Percentiles rank a stretch among this genome's conserved stretches.
phyloP scores from a whole-genome alignment of 192 early-diverging fungal genomes.

The Backusella tuberculispora region DNA sequence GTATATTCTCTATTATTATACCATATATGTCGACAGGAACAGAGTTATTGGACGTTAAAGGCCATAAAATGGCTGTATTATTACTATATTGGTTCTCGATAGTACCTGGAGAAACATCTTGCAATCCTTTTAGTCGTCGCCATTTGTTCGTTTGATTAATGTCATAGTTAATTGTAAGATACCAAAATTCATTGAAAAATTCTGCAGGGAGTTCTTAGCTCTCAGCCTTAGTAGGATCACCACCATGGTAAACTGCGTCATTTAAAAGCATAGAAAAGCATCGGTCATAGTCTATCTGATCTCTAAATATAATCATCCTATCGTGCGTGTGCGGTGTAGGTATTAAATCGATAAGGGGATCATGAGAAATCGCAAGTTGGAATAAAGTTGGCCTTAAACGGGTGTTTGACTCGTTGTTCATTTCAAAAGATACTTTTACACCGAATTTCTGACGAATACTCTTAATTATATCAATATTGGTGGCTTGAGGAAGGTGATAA shows the following conservation, averaged over 20 bases:
- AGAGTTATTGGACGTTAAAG: not conserved
- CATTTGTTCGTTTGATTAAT: constrained; percentile 29
- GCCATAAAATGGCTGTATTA: not conserved
- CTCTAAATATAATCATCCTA: constrained; percentile 42
- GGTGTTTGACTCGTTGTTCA: constrained; percentile 3
- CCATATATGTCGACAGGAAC: not conserved
- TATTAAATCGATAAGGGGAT: constrained; percentile 42
- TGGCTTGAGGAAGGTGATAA: not conserved
- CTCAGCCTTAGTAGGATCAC: constrained; percentile 37
- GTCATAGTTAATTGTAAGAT: constrained; percentile 28
- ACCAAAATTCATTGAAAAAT: constrained; percentile 40
- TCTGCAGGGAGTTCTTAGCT: constrained; percentile 34
- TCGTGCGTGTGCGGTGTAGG: constrained; percentile 38
- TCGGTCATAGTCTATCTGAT: constrained; percentile 37
- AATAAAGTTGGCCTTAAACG: constrained; percentile 31
- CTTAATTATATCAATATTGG: constrained; percentile 33
- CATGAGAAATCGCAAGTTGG: constrained; percentile 36
- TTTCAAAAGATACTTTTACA: constrained; percentile 18
- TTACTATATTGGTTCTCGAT: not conserved
- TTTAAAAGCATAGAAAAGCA: constrained; percentile 32
- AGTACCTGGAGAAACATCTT: constrained; percentile 9
- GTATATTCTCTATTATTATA: not conserved
- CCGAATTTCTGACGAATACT: constrained; percentile 31
- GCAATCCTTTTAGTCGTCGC: constrained; percentile 28
- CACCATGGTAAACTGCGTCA: constrained; percentile 33